phyloP scores from a whole-genome alignment of 108 stramenopile species.

The Fragilariopsis cylindrus region DNA sequence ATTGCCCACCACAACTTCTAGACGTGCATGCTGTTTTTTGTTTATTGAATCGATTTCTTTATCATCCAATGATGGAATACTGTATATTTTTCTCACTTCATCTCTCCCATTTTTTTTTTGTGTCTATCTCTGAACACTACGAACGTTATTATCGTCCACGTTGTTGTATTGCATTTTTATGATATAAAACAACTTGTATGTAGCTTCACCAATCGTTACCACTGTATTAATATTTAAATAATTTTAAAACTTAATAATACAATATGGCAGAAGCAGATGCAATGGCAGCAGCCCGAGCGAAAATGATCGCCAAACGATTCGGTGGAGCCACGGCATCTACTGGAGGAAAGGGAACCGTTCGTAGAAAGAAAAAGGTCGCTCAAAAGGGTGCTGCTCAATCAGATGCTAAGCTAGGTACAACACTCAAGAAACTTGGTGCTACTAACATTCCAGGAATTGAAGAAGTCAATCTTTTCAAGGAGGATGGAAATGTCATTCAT shows the following conservation, averaged over 20 bases:
- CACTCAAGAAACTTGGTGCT: slow-evolving; percentile 95
- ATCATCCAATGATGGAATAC: too few species aligned
- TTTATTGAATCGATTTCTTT: too few species aligned
- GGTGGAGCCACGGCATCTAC: slow-evolving; percentile 80
- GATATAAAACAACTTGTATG: too few species aligned
- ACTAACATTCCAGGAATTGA: slow-evolving; percentile 98
- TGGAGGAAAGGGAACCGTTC: slow-evolving; percentile 91
- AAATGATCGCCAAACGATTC: slow-evolving; percentile 94
- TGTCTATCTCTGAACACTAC: too few species aligned
- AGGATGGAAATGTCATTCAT: slow-evolving; percentile 96
- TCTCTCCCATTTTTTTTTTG: too few species aligned
- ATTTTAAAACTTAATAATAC: not conserved
- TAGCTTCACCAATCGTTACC: too few species aligned
- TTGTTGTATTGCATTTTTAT: too few species aligned
- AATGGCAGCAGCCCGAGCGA: slow-evolving; percentile 77
- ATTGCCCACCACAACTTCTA: too few species aligned
- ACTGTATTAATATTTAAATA: too few species aligned
- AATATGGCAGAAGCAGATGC: slow-evolving; percentile 67
- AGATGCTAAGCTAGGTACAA: slow-evolving; percentile 91
- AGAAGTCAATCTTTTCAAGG: slow-evolving; percentile 98
- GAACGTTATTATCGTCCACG: too few species aligned
- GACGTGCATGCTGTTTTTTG: too few species aligned
- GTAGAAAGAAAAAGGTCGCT: slow-evolving; percentile 94
- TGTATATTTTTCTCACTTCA: too few species aligned
- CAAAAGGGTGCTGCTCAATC: slow-evolving; percentile 85